Base-by-base conservation (phyloP, 129 eudicot genomes). In the Deinandra increscens region DNA sequence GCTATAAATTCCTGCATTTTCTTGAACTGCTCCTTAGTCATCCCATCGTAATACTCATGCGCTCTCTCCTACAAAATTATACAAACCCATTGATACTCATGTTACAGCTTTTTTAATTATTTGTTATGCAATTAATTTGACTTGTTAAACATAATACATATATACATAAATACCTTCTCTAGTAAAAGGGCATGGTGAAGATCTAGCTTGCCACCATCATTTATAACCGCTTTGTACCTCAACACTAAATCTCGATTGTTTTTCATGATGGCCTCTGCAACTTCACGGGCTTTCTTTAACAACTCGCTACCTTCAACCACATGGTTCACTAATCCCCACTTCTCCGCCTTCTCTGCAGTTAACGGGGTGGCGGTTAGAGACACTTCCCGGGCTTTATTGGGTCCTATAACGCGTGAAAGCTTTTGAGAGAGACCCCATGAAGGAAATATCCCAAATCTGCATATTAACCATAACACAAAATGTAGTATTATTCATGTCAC, bases 381-480 rank as follows among this genome's bases (percentile, higher is more conserved):
- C 36, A 79, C 86, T 72, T 94, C 97, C 31, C 99, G 97, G 51
- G 99, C 99, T 80, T 88, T 84, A 69, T 81, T 85, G 60, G 88
- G 81, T 11, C 99, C 99, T 68, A 94, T 90, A 33, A 94, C 77
- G 70, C 97, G 93, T 13, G 97, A 85, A 62, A 94, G 99, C 89
- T 94, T 94, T 78, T 94, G 99, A 45, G 99, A 94, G 13, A 94
- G 84, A 44, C 99, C 99, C 99, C 99, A 94, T 41, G 99, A 94
- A 64, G 99, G 99, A 79, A 94, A 94, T 76, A 94, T 90, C 43
- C 99, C 99, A 77, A 94, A 94, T 72, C 99, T 94, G 79, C 75
- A 73, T 59, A 38, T 20, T 6, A 31, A 33, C 1, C 3, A 49
- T 4, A 26, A 26, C 31, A 26, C 31, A 26, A 26, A 26, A 3